Base-by-base conservation (phyloP, 83 land plant species). In the Diphasiastrum complanatum region DNA sequence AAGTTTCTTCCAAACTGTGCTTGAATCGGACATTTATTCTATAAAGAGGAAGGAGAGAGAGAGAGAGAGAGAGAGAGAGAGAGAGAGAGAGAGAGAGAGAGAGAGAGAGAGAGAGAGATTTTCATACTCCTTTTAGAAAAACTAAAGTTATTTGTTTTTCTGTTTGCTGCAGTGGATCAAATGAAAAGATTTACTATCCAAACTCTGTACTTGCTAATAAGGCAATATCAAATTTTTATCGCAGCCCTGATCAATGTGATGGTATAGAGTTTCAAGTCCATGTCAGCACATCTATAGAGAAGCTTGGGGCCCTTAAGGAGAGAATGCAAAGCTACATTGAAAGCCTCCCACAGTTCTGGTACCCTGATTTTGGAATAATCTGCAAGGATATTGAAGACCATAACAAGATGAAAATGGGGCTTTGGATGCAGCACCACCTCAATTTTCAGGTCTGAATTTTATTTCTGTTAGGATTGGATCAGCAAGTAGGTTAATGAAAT, bases 191-290 rank as follows among this genome's bases (percentile, higher is more conserved):
- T 4, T 41, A 65, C 49, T 67, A 67, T 31, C 71, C 71, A 18
- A 67, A 67, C 50, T 60, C 33, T 0, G 14, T 67, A 1, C 65
- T 67, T n/a, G 23, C 50, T 51, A 59, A 31, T 18, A 67, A 67
- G 29, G 66, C 71, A 3, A 67, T 67, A 29, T 19, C 71, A 22
- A 67, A 67, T 18, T 41, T 55, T 24, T 65, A 67, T 26, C 64
- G 71, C 19, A 67, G 71, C 27, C 71, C 71, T n/a, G 51, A 59
- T 32, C 64, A 58, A 32, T 57, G 71, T 65, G 71, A 67, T 24
- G 49, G 43, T 28, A 45, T 67, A 33, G 71, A 67, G 8, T 43
- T 47, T 34, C 71, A 47, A 35, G 59, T 67, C 10, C 51, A 53
- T 16, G 35, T 62, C 4, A 45, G 22, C 47, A 67, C 71, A 43